Evolutionary conservation across 2,329 filamentous ascomycete species (phyloP), one percentile per base, ranked within the genome.

Genomic region (Diaporthe humulicola): DNA sequence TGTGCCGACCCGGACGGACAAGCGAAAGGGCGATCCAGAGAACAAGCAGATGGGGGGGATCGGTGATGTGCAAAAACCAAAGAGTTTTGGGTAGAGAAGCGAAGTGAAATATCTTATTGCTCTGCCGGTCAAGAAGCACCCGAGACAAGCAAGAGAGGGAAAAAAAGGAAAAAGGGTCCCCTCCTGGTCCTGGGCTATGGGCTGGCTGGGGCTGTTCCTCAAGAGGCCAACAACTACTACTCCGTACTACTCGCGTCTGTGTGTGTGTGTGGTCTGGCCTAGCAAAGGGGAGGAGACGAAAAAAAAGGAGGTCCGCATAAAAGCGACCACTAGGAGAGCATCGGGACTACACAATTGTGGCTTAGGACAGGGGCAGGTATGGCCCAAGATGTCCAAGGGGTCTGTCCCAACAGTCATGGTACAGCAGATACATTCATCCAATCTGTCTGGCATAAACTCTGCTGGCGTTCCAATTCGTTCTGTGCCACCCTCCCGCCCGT

Each of bases 301-400:
- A 71, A 69, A 74, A 74, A 74, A 74, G 71, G 66, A 71, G 72
- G 69, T 66, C 71, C 48, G 72, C 72, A 75, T 75, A 71, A 74
- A 69, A 75, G 64, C 45, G 52, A 60, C 48, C 56, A 61, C 70
- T 67, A 72, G 61, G 67, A 56, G 64, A 42, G 48, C 61, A 52
- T 48, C 57, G 58, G 61, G 40, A 40, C 61, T 57, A 45, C 70
- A 50, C 30, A 48, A 48, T 42, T 73, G 73, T 75, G 73, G 74
- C 74, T 75, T 74, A 75, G 74, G 52, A 73, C 50, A 42, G 45
- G 57, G 64, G 45, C 48, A 19, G 57, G 56, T 61, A 54, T 38
- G 70, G 56, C 56, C 48, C 48, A 54, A 12, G 38, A 42, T 38
- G 17, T 40, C 38, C 52, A 30, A 42, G 70, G 67, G 57, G 70